Conservation (phyloP, 768 basidiomycete species). For the Psilocybe sp. region DNA sequence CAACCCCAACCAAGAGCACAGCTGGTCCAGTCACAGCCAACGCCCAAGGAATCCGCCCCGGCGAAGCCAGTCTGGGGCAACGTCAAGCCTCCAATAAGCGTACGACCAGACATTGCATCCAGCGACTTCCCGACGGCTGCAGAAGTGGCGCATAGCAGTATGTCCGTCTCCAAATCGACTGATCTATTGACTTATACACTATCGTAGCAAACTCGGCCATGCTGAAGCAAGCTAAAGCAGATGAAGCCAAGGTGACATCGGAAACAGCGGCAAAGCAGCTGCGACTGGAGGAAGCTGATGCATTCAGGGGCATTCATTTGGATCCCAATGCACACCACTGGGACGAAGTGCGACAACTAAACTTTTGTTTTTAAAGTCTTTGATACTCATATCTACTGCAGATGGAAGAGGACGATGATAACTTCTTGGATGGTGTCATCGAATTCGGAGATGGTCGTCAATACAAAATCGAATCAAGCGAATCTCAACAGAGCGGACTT, state of each 20-base stretch:
- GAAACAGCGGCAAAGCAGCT: conserved; percentile 59
- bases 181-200: conserved; percentile 6
- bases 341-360: conserved; percentile 78
- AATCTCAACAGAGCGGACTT: conserved; percentile 20
- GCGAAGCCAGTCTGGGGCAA: conserved; percentile 74
- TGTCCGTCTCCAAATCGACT: conserved; percentile 14
- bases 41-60: conserved; percentile 27
- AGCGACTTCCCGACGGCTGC: conserved; percentile 95
- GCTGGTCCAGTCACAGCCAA: conserved; percentile 24
- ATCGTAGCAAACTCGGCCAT: conserved; percentile 22
- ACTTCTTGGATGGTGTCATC: conserved; percentile 84
- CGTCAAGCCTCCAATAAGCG: conserved; percentile 39
- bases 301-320: conserved; percentile 91
- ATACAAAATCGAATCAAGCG: conserved; percentile 71
- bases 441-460: conserved; percentile 95
- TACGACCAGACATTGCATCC: conserved; percentile 40
- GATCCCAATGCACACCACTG: conserved; percentile 95
- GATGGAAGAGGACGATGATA: conserved; percentile 93
- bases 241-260: conserved; percentile 44
- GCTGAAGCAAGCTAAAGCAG: conserved; percentile 32
- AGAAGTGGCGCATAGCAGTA: conserved; percentile 83
- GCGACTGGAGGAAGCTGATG: conserved; percentile 80
- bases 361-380: not conserved
- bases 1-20: conserved; percentile 59
- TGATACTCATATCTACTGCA: conserved; percentile 25